These are phyloP conservation scores for Phytophthora pistaciae DNA, from an alignment of 352 stramenopile species.

Conservation along the genomic window DNA sequence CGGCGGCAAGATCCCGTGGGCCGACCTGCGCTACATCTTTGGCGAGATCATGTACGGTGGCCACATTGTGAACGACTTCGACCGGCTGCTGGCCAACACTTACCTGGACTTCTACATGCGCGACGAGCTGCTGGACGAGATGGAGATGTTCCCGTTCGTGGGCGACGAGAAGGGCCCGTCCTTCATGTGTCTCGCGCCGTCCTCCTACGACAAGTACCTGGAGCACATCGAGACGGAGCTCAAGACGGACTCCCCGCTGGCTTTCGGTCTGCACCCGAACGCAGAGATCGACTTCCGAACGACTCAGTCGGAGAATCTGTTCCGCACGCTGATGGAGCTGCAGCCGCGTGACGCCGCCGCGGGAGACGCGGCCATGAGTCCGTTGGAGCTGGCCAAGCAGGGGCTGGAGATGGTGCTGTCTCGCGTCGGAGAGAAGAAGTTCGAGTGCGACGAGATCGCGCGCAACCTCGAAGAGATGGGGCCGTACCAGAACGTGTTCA, in stretches of 20 bases:
- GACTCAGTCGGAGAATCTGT: conserved; percentile 96
- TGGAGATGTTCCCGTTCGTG: conserved; percentile 98
- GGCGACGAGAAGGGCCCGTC: conserved; percentile 96
- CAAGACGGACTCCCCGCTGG: conserved; percentile 96
- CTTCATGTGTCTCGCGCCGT: conserved; percentile 95
- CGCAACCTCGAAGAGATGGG: conserved; percentile 95
- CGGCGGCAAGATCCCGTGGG: conserved; percentile 96
- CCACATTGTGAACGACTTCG: conserved; percentile 97
- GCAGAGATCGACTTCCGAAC: conserved; percentile 99
- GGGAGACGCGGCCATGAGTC: conserved; percentile 92
- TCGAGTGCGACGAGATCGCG: conserved; percentile 97
- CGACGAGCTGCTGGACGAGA: conserved; percentile 98
- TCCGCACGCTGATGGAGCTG: conserved; percentile 96
- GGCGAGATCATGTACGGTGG: conserved; percentile 98
- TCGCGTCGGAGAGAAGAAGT: conserved; percentile 97
- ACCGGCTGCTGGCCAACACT: conserved; percentile 94
- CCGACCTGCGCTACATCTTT: conserved; percentile 97
- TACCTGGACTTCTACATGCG: conserved; percentile 99
- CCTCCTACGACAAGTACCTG: conserved; percentile 98
- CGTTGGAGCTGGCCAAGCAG: conserved; percentile 92
- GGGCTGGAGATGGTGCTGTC: conserved; percentile 95
- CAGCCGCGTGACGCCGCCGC: conserved; percentile 91
- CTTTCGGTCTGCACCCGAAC: conserved; percentile 98
- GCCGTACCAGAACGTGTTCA: conserved; percentile 97
- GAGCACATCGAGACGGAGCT: conserved; percentile 98